A percentile compares a stretch with the other conserved stretches of the same genome.
Conservation (phyloP, 2,329 filamentous ascomycete species). For the Diaporthe sp. region DNA sequence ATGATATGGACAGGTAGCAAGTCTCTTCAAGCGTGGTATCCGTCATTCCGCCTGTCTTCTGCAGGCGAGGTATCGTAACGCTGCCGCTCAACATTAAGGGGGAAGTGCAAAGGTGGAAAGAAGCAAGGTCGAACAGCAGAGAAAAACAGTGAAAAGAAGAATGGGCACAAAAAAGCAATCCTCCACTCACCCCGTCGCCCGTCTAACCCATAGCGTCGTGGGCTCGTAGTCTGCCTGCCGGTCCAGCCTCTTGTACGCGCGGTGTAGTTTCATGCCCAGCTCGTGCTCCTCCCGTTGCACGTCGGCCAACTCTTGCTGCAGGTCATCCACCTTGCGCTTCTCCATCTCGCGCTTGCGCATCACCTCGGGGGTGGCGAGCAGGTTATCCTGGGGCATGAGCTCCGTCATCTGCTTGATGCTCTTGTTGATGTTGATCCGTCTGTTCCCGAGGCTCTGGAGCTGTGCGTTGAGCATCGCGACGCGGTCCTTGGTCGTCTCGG, state of each 20-base stretch:
- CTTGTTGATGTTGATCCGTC: conserved; percentile 77
- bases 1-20: conserved; percentile 28
- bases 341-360: conserved; percentile 66
- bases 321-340: conserved; percentile 74
- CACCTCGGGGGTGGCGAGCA: conserved; percentile 76
- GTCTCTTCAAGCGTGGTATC: conserved; percentile 19
- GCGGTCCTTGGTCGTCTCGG: conserved; percentile 67
- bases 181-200: conserved; percentile 69
- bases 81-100: conserved; percentile 3
- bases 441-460: conserved; percentile 73
- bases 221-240: conserved; percentile 74
- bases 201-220: conserved; percentile 81
- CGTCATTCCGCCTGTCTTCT: conserved; percentile 4
- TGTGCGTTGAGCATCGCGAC: conserved; percentile 76
- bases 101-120: background rate
- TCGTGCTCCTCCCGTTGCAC: conserved; percentile 84
- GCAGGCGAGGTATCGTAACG: conserved; percentile 18
- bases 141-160: background rate
- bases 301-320: conserved; percentile 77
- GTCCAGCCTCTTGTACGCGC: conserved; percentile 81
- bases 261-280: conserved; percentile 78
- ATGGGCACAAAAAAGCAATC: background rate
- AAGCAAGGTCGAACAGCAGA: conserved; percentile 2
- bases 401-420: conserved; percentile 84
- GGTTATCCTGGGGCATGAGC: conserved; percentile 78